These are phyloP conservation scores for Paecilomyces formosus DNA, from an alignment of 2,329 filamentous ascomycete genomes.

Conservation along the genomic window DNA sequence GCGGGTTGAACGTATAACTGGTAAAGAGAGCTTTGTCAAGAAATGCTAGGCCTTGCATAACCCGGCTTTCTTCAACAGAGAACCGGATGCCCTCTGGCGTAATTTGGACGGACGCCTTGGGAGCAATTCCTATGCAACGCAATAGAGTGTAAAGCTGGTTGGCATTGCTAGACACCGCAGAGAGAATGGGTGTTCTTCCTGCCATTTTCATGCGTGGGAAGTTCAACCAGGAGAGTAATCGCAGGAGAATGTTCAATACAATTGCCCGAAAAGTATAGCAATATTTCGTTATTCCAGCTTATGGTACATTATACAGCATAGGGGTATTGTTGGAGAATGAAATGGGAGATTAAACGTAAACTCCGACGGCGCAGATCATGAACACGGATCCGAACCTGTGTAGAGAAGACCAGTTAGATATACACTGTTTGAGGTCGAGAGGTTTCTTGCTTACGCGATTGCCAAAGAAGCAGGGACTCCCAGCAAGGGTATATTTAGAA, in stretches of 20 bases:
- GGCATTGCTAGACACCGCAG: conserved; percentile 54
- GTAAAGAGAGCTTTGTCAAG: conserved; percentile 86
- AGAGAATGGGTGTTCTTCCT: conserved; percentile 44
- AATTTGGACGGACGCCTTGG: conserved; percentile 62
- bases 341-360: conserved; percentile 69
- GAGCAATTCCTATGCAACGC: conserved; percentile 54
- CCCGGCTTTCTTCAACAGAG: conserved; percentile 76
- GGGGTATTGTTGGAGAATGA: conserved; percentile 14
- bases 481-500: conserved; percentile 67
- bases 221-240: not conserved
- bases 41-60: conserved; percentile 86
- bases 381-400: conserved; percentile 84
- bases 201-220: not conserved
- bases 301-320: conserved; percentile 25
- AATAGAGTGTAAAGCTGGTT: conserved; percentile 54
- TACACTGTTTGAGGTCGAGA: not conserved
- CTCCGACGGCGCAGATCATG: conserved; percentile 97
- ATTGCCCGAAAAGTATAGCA: conserved; percentile 23
- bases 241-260: not conserved
- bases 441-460: conserved; percentile 64
- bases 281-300: conserved; percentile 20
- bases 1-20: conserved; percentile 63
- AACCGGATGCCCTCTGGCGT: conserved; percentile 80
- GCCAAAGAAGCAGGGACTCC: conserved; percentile 82
- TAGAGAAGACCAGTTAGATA: conserved; percentile 7